Base-by-base conservation (phyloP, 164 flowering plant genomes). In the Brasenia schreberi region DNA sequence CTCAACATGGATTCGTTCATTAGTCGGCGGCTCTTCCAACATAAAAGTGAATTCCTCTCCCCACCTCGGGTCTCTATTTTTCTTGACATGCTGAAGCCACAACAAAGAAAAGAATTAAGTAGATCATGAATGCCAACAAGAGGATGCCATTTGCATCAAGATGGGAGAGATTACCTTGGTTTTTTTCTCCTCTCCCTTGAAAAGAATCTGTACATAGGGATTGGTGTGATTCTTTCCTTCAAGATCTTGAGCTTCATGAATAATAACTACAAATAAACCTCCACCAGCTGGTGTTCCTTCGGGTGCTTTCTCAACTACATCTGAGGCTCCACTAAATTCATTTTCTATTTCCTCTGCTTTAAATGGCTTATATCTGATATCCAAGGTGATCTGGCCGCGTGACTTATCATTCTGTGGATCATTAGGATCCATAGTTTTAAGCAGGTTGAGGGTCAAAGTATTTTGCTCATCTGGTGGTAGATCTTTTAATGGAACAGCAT, bases 211-310 rank as follows among this genome's bases (percentile, higher is more conserved):
- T 4, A 72, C 96, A 68, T 72, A 78, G 19, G 96, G 96, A 74
- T 87, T 90, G 16, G 91, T 90, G 74, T 90, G 96, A 77, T 90
- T 83, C 81, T 90, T 87, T 53, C 96, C 96, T 78, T 90, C 94
- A 23, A 90, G 69, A 72, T 87, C 96, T 70, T 81, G 75, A 74
- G 88, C 96, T 78, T 85, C 86, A 67, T 87, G 92, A 61, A 90
- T 64, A 5, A 77, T 75, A 61, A 87, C 72, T 4, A 84, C 88
- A 73, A 90, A 88, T 80, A 87, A 45, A 65, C 96, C 96, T 14
- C 96, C 92, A 65, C 88, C 83, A 63, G 76, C 73, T 52, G 96
- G 96, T 43, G 94, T 86, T 68, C 87, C 88, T 65, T 85, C 92
- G 7, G 92, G 94, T 53, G 94, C 96, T 73, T 87, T 87, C 65